Percentiles rank a stretch among this genome's conserved stretches.
These are phyloP conservation scores for Eurotiales sp. DNA, from an alignment of 2,329 filamentous ascomycete genomes.

Conservation along the genomic window DNA sequence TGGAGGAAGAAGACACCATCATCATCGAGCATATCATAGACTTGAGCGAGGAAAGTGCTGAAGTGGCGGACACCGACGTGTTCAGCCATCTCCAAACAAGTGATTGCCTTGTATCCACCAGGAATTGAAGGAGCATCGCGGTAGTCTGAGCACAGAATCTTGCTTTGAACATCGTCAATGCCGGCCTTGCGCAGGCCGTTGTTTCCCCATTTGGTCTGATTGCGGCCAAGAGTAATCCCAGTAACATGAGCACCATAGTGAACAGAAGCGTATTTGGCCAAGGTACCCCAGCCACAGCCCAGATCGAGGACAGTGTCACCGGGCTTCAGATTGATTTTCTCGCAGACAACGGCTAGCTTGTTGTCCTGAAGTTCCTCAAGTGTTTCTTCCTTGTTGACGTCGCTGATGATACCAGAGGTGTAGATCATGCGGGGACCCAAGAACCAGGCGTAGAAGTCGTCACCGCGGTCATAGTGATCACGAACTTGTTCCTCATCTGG, in stretches of 20 bases:
- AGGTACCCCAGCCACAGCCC: slow-evolving; percentile 96
- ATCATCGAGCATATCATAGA: slow-evolving; percentile 93
- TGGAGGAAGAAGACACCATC: slow-evolving; percentile 96
- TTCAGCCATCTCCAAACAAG: slow-evolving; percentile 97
- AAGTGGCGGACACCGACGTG: slow-evolving; percentile 95
- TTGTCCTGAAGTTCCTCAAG: slow-evolving; percentile 97
- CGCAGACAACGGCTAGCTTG: slow-evolving; percentile 90
- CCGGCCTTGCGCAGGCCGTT: slow-evolving; percentile 76
- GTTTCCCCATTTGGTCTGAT: slow-evolving; percentile 98
- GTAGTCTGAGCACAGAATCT: slow-evolving; percentile 94
- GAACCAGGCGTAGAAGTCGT: slow-evolving; percentile 99
- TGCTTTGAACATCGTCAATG: slow-evolving; percentile 81
- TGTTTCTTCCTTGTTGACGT: slow-evolving; percentile 80
- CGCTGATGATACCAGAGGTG: slow-evolving; percentile 89
- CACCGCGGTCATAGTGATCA: slow-evolving; percentile 94
- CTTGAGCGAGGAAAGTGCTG: slow-evolving; percentile 73
- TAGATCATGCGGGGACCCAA: slow-evolving; percentile 98
- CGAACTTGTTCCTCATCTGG: slow-evolving; percentile 95
- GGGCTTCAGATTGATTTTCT: slow-evolving; percentile 82
- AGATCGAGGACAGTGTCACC: slow-evolving; percentile 88
- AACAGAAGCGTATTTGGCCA: slow-evolving; percentile 85
- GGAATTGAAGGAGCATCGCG: slow-evolving; percentile 81
- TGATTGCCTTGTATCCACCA: slow-evolving; percentile 87
- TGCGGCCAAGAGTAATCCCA: slow-evolving; percentile 89
- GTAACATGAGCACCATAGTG: slow-evolving; percentile 85